Percentiles rank a stretch among this genome's conserved stretches.
Evolutionary conservation across 192 early-diverging fungal species (phyloP).

Genomic region (Coemansia sp.): DNA sequence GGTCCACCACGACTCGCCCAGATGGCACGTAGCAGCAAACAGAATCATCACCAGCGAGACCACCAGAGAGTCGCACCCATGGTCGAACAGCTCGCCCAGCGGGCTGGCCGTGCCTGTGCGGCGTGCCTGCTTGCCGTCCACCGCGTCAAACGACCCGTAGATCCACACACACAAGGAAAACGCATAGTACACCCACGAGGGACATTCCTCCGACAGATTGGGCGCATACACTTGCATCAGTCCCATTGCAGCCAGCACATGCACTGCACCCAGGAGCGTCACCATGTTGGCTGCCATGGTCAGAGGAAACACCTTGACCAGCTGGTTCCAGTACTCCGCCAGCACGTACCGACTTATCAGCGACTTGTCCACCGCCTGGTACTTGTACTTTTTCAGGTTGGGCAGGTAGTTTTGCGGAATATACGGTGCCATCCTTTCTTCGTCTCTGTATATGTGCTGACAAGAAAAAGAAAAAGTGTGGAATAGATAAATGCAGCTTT

Average conservation of each 20-base stretch:
- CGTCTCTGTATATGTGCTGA: too few species aligned
- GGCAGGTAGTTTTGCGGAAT: slow-evolving; percentile 61
- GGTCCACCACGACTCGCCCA: slow-evolving; percentile 75
- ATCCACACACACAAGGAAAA: slow-evolving; percentile 78
- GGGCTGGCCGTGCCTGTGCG: slow-evolving; percentile 84
- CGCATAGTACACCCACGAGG: slow-evolving; percentile 81
- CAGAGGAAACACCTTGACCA: slow-evolving; percentile 80
- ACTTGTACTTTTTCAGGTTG: slow-evolving; percentile 82
- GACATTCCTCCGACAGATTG: slow-evolving; percentile 67
- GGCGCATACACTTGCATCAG: slow-evolving; percentile 74
- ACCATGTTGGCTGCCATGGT: slow-evolving; percentile 91
- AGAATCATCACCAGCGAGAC: slow-evolving; percentile 62
- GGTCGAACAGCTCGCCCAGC: slow-evolving; percentile 94
- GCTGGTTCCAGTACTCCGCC: slow-evolving; percentile 83
- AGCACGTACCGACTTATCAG: slow-evolving; percentile 71
- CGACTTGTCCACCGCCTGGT: slow-evolving; percentile 85
- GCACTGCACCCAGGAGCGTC: slow-evolving; percentile 81
- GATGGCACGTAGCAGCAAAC: slow-evolving; percentile 61
- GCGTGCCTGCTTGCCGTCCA: slow-evolving; percentile 95
- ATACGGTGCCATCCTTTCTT: slow-evolving; percentile 48
- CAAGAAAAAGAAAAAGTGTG: not conserved
- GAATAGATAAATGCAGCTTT: too few species aligned
- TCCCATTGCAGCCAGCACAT: slow-evolving; percentile 71
- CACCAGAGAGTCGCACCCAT: slow-evolving; percentile 78
- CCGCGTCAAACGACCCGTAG: slow-evolving; percentile 89